phyloP scores from a whole-genome alignment of 331 rosid genomes.

The Telfairia occidentalis region DNA sequence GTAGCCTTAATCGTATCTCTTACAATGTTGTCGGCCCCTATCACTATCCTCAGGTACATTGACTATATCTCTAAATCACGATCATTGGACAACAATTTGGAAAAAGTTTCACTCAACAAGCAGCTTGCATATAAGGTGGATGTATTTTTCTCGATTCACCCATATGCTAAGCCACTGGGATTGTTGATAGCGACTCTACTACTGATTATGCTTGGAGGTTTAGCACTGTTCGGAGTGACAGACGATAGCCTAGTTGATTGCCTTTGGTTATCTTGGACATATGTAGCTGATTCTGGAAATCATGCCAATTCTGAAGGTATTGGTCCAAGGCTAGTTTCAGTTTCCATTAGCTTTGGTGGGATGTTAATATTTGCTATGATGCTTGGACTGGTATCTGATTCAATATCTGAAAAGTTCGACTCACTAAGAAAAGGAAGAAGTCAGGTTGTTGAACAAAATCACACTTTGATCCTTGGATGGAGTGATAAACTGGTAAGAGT shows the following conservation, averaged over 20 bases:
- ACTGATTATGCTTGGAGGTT: constrained; percentile 67
- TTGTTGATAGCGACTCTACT: constrained; percentile 64
- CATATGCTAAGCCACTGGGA: constrained; percentile 76
- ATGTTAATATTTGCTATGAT: constrained; percentile 95
- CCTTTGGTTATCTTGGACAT: constrained; percentile 90
- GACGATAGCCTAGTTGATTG: constrained; percentile 51
- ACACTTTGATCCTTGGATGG: constrained; percentile 91
- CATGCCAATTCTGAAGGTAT: constrained; percentile 62
- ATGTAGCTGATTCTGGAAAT: constrained; percentile 81
- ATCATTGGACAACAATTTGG: constrained; percentile 40
- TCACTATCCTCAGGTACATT: constrained; percentile 41
- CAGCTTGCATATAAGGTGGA: constrained; percentile 62
- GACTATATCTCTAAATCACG: constrained; percentile 52
- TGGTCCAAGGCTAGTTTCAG: constrained; percentile 69
- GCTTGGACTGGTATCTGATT: constrained; percentile 92
- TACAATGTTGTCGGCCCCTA: constrained; percentile 38
- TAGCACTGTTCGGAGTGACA: constrained; percentile 77
- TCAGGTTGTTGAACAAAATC: constrained; percentile 76
- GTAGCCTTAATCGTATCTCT: constrained; percentile 42
- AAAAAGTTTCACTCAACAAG: constrained; percentile 57
- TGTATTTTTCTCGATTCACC: constrained; percentile 67
- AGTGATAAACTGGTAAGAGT: constrained; percentile 68
- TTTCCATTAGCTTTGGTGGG: constrained; percentile 87
- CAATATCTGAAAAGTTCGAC: constrained; percentile 80
- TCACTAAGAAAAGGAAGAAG: constrained; percentile 87